These are phyloP conservation scores for Kodamaea neixiangensis DNA, from an alignment of 805 yeast species.

Conservation along the genomic window DNA sequence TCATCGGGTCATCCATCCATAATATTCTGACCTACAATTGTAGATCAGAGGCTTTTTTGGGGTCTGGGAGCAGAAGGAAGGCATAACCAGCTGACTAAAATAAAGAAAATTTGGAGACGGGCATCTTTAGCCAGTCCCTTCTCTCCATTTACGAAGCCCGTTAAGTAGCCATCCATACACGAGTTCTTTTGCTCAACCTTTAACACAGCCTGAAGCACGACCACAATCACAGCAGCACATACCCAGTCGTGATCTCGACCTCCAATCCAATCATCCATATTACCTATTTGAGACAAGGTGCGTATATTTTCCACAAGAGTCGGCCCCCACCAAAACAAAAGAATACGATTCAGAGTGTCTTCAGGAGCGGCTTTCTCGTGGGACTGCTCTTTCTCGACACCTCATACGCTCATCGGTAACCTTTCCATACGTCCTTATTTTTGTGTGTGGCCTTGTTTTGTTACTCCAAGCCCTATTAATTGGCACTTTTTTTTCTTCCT, in stretches of 20 bases:
- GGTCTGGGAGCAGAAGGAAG: not conserved
- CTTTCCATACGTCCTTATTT: not conserved
- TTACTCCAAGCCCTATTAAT: not conserved
- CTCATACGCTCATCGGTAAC: not conserved
- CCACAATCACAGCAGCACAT: not conserved
- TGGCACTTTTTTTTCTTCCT: not conserved
- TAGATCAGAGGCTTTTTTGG: conserved; percentile 1
- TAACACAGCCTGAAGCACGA: not conserved
- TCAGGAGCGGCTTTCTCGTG: conserved; percentile 1
- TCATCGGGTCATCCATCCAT: not conserved
- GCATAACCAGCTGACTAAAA: not conserved
- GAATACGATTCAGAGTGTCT: not conserved
- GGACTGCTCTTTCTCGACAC: not conserved
- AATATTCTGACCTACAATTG: not conserved
- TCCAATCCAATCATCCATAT: conserved; percentile 1
- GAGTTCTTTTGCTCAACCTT: no score
- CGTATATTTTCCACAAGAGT: not conserved
- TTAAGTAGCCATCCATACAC: not conserved
- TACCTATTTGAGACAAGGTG: conserved; percentile 3
- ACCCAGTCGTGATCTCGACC: conserved; percentile 3
- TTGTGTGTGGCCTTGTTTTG: not conserved
- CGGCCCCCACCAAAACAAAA: conserved; percentile 1
- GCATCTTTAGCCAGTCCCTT: not conserved
- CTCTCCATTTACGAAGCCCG: not conserved
- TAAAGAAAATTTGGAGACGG: not conserved